A percentile compares a stretch with the other conserved stretches of the same genome.
phyloP scores from a whole-genome alignment of 129 eudicot species.

The Daucus carota region DNA sequence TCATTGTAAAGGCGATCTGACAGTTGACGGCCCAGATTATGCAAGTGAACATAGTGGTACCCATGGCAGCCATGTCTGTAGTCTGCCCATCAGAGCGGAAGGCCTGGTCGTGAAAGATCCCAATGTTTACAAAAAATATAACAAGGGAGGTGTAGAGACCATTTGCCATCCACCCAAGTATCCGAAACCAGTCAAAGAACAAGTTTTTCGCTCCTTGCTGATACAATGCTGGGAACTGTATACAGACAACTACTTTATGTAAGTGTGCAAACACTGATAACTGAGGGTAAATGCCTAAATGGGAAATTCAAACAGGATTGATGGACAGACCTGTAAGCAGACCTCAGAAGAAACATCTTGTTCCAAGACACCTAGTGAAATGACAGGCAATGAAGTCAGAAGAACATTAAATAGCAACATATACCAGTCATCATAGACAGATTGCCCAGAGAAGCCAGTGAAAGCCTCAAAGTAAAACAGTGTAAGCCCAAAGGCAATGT shows the following conservation, averaged over 20 bases:
- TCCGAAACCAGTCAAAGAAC: slow-evolving; percentile 85
- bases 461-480: slow-evolving; percentile 95
- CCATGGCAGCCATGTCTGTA: slow-evolving; percentile 85
- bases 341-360: slow-evolving; percentile 95
- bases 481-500: slow-evolving; percentile 93
- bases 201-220: slow-evolving; percentile 96
- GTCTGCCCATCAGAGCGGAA: slow-evolving; percentile 66
- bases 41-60: slow-evolving; percentile 86
- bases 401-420: slow-evolving; percentile 85
- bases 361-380: slow-evolving; percentile 93
- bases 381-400: slow-evolving; percentile 90
- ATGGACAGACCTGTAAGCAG: slow-evolving; percentile 81
- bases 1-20: slow-evolving; percentile 93
- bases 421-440: slow-evolving; percentile 91
- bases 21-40: slow-evolving; percentile 75
- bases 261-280: neutral
- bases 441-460: slow-evolving; percentile 89
- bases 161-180: slow-evolving; percentile 91
- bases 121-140: slow-evolving; percentile 69
- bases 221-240: slow-evolving; percentile 94
- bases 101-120: slow-evolving; percentile 78
- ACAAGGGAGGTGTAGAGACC: slow-evolving; percentile 79
- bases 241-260: neutral
- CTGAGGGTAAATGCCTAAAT: neutral
- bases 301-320: neutral